Conservation (phyloP, 768 basidiomycete genomes). For the Cantharellus anzutake region DNA sequence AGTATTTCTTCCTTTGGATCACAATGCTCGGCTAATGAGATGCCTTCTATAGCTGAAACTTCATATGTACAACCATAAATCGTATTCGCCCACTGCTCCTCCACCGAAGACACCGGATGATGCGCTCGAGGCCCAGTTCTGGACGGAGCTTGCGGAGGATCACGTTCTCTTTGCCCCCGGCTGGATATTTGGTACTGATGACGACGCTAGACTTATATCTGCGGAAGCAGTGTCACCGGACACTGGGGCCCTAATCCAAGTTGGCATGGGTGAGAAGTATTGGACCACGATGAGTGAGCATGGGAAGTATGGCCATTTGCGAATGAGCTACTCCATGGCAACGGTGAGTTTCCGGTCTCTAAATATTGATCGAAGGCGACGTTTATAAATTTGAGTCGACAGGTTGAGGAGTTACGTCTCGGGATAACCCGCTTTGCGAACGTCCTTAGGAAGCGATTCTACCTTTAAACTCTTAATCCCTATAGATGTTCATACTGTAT, state of each 20-base stretch:
- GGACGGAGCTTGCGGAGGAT: conserved; percentile 36
- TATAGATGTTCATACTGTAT: too few relatives aligned
- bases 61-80: conserved; percentile 38
- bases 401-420: too few relatives aligned
- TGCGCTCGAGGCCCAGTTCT: conserved; percentile 40
- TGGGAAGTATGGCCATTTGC: conserved; percentile 16
- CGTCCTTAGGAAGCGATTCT: too few relatives aligned
- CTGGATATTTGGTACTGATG: conserved; percentile 19
- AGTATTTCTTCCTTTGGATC: conserved; percentile 7
- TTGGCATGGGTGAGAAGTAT: not conserved
- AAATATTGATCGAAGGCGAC: too few relatives aligned
- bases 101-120: conserved; percentile 20
- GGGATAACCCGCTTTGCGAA: too few relatives aligned
- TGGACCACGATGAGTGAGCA: not conserved
- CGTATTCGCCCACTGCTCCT: conserved; percentile 14
- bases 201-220: conserved; percentile 11
- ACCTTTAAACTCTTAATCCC: too few relatives aligned
- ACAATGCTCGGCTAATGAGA: too few relatives aligned
- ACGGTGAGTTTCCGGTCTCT: conserved; percentile 9
- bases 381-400: too few relatives aligned
- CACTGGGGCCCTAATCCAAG: not conserved
- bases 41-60: conserved; percentile 31
- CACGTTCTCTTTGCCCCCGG: conserved; percentile 51
- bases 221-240: conserved; percentile 11
- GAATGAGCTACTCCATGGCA: conserved; percentile 19